phyloP scores from a whole-genome alignment of 441 rosid genomes.

The Dalechampia spathulata region DNA sequence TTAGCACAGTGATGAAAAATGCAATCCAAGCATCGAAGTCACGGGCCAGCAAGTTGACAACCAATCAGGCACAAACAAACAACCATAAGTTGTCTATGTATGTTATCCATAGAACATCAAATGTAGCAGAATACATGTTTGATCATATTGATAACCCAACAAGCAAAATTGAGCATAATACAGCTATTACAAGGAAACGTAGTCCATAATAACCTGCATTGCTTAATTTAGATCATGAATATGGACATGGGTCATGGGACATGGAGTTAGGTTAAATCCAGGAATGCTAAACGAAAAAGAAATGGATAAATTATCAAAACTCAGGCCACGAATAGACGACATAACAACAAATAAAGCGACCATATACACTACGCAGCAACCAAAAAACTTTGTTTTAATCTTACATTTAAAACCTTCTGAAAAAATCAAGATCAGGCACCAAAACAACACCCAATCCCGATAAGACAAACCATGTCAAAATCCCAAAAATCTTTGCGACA shows the following conservation, averaged over 20 bases:
- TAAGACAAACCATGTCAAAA: not conserved
- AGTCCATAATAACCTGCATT: not conserved
- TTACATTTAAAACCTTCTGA: not conserved
- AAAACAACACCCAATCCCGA: not conserved
- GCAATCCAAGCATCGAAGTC: conserved; percentile 8
- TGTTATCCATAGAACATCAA: not conserved
- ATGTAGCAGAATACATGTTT: not conserved
- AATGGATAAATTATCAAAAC: not conserved
- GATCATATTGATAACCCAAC: too few species aligned
- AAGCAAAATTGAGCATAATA: too few species aligned
- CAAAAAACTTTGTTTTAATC: not conserved
- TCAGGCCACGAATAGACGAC: not conserved
- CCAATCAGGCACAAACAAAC: not conserved
- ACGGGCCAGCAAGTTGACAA: too few species aligned
- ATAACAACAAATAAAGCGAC: not conserved
- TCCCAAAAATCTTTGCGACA: not conserved
- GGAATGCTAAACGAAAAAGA: conserved; percentile 2
- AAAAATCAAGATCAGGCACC: not conserved
- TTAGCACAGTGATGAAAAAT: not conserved
- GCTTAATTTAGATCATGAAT: not conserved
- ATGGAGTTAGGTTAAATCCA: conserved; percentile 10
- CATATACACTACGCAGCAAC: not conserved
- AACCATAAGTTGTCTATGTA: not conserved
- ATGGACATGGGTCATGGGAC: too few species aligned
- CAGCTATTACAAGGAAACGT: too few species aligned